A percentile compares a stretch with the other conserved stretches of the same genome.
These are phyloP conservation scores for Annulohypoxylon truncatum DNA, from an alignment of 2,329 filamentous ascomycete genomes.

Conservation along the genomic window DNA sequence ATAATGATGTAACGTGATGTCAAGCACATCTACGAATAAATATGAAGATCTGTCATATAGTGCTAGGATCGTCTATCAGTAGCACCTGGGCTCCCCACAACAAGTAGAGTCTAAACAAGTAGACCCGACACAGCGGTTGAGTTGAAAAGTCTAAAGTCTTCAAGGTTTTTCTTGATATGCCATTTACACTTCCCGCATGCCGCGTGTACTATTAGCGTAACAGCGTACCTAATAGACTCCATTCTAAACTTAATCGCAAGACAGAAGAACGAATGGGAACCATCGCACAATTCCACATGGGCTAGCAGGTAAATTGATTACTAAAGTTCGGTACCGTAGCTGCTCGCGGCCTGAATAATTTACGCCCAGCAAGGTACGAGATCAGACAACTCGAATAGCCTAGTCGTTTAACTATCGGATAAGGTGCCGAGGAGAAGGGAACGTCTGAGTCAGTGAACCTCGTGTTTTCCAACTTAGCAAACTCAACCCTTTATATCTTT, in stretches of 20 bases:
- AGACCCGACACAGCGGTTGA: constrained; percentile 26
- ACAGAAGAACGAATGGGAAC: neutral
- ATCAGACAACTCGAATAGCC: neutral
- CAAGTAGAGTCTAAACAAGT: constrained; percentile 16
- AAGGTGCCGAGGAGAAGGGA: neutral
- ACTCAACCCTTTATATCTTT: neutral
- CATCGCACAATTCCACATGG: neutral
- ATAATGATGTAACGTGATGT: constrained; percentile 25
- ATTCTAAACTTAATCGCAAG: neutral
- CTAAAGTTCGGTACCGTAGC: neutral
- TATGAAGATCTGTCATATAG: neutral
- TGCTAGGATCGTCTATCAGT: neutral
- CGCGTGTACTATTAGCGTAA: constrained; percentile 1
- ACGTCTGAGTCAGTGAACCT: constrained; percentile 14
- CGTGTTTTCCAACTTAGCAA: constrained; percentile 2
- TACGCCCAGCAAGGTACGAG: neutral
- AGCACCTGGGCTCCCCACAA: neutral
- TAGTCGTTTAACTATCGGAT: neutral
- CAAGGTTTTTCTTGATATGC: neutral
- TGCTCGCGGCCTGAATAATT: neutral
- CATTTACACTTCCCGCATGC: constrained; percentile 5
- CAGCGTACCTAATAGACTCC: neutral
- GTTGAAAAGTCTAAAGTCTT: neutral
- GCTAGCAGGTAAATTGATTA: neutral
- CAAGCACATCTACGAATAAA: constrained; percentile 3